Conservation (phyloP, 225 moss, liverwort and hornwort species). For the Physcomitrium patens region DNA sequence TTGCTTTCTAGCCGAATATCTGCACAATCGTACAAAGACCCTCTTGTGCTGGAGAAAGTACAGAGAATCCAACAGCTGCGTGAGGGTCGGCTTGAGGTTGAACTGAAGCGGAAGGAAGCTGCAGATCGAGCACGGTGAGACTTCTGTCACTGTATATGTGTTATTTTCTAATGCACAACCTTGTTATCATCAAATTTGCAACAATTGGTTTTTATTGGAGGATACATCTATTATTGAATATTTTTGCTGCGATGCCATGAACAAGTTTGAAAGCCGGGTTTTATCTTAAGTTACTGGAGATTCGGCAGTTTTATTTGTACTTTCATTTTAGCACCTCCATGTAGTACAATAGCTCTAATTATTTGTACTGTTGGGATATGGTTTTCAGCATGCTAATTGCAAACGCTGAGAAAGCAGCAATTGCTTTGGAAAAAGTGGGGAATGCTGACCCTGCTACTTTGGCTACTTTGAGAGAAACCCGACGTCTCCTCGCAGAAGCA, state of each 20-base stretch:
- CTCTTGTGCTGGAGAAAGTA: slow-evolving; percentile 65
- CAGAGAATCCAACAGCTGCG: slow-evolving; percentile 70
- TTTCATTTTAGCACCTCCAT: not conserved
- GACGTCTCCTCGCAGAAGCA: slow-evolving; percentile 48
- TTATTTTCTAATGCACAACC: too few relatives aligned
- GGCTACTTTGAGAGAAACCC: slow-evolving; percentile 51
- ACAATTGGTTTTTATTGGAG: too few relatives aligned
- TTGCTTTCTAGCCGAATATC: slow-evolving; percentile 38
- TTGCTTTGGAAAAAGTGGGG: slow-evolving; percentile 45
- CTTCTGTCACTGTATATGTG: not conserved
- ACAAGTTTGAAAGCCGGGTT: not conserved
- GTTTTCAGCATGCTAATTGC: slow-evolving; percentile 47
- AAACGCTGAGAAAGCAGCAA: slow-evolving; percentile 56
- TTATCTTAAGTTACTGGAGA: not conserved
- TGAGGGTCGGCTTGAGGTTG: slow-evolving; percentile 72
- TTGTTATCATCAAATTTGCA: too few relatives aligned
- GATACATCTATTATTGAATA: too few relatives aligned
- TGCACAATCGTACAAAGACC: slow-evolving; percentile 57
- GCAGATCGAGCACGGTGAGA: slow-evolving; percentile 82
- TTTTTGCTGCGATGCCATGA: not conserved
- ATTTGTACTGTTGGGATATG: slow-evolving; percentile 20
- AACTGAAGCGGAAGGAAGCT: slow-evolving; percentile 75
- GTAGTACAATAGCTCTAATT: not conserved
- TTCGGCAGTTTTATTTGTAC: not conserved
- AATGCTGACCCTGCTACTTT: slow-evolving; percentile 41